Percentiles rank a stretch among this genome's conserved stretches.
These are phyloP conservation scores for Trypanosoma rangeli DNA, from an alignment of 208 protist species.

Conservation along the genomic window DNA sequence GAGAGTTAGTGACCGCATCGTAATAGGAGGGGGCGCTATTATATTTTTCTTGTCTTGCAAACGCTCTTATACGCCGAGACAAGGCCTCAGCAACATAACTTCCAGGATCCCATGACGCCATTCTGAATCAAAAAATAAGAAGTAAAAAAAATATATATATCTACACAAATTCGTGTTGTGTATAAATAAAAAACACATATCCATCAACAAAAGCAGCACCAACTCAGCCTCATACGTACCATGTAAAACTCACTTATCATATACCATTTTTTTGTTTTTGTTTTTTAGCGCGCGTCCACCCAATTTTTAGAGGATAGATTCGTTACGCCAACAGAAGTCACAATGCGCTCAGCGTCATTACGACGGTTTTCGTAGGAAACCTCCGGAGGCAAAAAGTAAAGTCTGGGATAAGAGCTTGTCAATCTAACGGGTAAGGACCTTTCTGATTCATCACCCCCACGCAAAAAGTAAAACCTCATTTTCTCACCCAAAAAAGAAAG, in stretches of 20 bases:
- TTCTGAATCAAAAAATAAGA: slow-evolving; percentile 21
- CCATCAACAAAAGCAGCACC: not conserved
- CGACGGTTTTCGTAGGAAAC: slow-evolving; percentile 21
- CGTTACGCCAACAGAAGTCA: slow-evolving; percentile 10
- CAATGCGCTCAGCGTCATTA: slow-evolving; percentile 21
- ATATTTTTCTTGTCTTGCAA: slow-evolving; percentile 8
- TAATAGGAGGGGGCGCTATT: slow-evolving; percentile 27
- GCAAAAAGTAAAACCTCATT: slow-evolving; percentile 10
- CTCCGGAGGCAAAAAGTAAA: slow-evolving; percentile 24
- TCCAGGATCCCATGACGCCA: slow-evolving; percentile 37
- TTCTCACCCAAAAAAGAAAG: slow-evolving; percentile 22
- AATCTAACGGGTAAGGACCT: not conserved
- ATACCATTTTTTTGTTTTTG: too few relatives aligned
- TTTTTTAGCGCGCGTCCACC: slow-evolving; percentile 15
- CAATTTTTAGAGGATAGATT: slow-evolving; percentile 7
- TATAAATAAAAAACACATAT: not conserved
- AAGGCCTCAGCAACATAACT: slow-evolving; percentile 39
- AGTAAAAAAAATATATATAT: slow-evolving; percentile 10
- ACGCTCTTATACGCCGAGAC: slow-evolving; percentile 19
- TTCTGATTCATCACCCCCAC: not conserved
- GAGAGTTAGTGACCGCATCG: slow-evolving; percentile 25
- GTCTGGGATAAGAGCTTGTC: slow-evolving; percentile 15
- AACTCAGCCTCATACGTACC: not conserved
- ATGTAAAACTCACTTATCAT: too few relatives aligned
- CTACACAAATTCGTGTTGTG: not conserved